These are phyloP conservation scores for Chalciporus pseudorubinellus DNA, from an alignment of 768 basidiomycete genomes.

Conservation along the genomic window DNA sequence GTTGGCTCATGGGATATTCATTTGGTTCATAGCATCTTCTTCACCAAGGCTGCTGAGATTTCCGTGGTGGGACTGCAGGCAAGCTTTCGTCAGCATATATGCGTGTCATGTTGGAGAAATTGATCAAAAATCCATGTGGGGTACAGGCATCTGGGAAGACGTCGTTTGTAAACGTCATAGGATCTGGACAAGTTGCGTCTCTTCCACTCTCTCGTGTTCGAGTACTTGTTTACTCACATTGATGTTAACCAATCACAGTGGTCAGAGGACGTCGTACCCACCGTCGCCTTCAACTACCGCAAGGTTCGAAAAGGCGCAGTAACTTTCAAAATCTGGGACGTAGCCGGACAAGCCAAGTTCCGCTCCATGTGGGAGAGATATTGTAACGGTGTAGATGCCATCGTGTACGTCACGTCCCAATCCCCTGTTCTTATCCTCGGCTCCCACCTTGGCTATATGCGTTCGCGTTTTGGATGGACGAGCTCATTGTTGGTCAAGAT, in stretches of 20 bases:
- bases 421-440: background rate
- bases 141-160: constrained; percentile 90
- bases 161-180: constrained; percentile 89
- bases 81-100: constrained; percentile 1
- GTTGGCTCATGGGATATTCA: background rate
- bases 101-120: background rate
- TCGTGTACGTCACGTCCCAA: constrained; percentile 58
- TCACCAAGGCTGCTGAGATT: constrained; percentile 83
- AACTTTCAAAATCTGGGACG: constrained; percentile 93
- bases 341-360: constrained; percentile 92
- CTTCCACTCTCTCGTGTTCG: background rate
- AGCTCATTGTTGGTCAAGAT: constrained; percentile 47
- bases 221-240: background rate
- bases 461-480: background rate
- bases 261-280: constrained; percentile 96
- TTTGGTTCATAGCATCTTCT: constrained; percentile 60
- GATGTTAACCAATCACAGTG: constrained; percentile 47
- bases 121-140: background rate
- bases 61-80: constrained; percentile 92
- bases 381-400: constrained; percentile 88
- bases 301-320: constrained; percentile 89
- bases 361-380: constrained; percentile 96
- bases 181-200: constrained; percentile 62
- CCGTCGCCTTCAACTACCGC: constrained; percentile 89
- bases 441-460: background rate